phyloP scores from a whole-genome alignment of 2,329 filamentous ascomycete genomes.

The Laburnicola sp. region DNA sequence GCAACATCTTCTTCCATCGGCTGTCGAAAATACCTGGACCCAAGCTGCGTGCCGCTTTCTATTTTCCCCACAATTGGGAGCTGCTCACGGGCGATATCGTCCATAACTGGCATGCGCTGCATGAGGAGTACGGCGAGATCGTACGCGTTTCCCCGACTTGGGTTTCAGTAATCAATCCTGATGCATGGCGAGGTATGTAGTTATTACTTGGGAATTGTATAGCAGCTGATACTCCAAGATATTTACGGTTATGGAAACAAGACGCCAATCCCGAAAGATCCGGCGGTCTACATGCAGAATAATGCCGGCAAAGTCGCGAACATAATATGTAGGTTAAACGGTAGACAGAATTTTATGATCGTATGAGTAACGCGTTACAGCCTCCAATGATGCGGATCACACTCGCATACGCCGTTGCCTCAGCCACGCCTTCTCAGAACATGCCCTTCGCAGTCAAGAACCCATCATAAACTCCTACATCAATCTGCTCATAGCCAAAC shows the following conservation, averaged over 20 bases:
- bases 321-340: slow-evolving; percentile 14
- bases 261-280: slow-evolving; percentile 16
- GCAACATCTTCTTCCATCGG: slow-evolving; percentile 46
- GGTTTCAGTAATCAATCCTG: slow-evolving; percentile 14
- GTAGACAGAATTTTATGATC: too few relatives aligned
- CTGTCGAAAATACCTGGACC: slow-evolving; percentile 47
- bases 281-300: slow-evolving; percentile 10
- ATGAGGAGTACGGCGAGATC: slow-evolving; percentile 12
- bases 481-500: slow-evolving; percentile 14
- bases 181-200: slow-evolving; percentile 18
- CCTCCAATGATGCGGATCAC: slow-evolving; percentile 18
- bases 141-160: slow-evolving; percentile 8
- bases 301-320: neutral
- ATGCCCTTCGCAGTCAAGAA: slow-evolving; percentile 22
- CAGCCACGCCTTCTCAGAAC: slow-evolving; percentile 20
- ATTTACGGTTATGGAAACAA: slow-evolving; percentile 16
- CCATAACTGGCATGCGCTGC: slow-evolving; percentile 5
- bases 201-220: neutral
- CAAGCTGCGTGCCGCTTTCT: slow-evolving; percentile 27
- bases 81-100: slow-evolving; percentile 14
- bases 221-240: slow-evolving; percentile 2
- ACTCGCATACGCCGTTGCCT: slow-evolving; percentile 20
- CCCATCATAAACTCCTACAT: slow-evolving; percentile 23
- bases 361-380: neutral
- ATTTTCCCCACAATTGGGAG: slow-evolving; percentile 17